These are phyloP conservation scores for Argentina anserina DNA, from an alignment of 306 rosid genomes.

Conservation along the genomic window DNA sequence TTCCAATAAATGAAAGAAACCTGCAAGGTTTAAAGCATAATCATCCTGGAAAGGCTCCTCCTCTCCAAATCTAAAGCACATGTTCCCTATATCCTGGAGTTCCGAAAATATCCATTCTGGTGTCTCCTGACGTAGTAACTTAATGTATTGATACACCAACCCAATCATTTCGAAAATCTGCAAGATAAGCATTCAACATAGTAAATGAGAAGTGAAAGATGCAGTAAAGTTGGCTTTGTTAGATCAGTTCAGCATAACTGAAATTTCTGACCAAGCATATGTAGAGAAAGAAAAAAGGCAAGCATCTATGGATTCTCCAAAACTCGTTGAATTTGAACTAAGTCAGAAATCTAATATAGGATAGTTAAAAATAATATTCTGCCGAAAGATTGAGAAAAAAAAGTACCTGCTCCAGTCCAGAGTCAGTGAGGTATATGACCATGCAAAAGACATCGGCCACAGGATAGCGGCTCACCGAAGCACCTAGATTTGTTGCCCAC, in stretches of 20 bases:
- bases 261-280: constrained; percentile 1
- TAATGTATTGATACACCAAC: constrained; percentile 79
- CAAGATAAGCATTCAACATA: constrained; percentile 15
- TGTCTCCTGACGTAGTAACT: constrained; percentile 55
- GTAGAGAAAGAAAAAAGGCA: neutral
- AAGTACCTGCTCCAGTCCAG: constrained; percentile 64
- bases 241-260: constrained; percentile 24
- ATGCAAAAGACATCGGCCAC: constrained; percentile 67
- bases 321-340: constrained; percentile 8
- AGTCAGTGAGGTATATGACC: constrained; percentile 87
- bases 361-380: constrained; percentile 9
- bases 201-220: constrained; percentile 22
- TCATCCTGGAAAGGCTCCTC: constrained; percentile 91
- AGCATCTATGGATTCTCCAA: constrained; percentile 12
- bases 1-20: constrained; percentile 22
- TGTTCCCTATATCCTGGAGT: constrained; percentile 84
- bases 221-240: constrained; percentile 1
- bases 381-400: constrained; percentile 14
- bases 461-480: constrained; percentile 67
- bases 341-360: constrained; percentile 4
- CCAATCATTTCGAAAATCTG: constrained; percentile 84
- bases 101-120: constrained; percentile 97
- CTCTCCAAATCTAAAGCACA: constrained; percentile 88
- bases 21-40: constrained; percentile 93
- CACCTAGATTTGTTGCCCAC: constrained; percentile 83